phyloP scores from a whole-genome alignment of 179 eudicot genomes.

The Camellia oleifera region DNA sequence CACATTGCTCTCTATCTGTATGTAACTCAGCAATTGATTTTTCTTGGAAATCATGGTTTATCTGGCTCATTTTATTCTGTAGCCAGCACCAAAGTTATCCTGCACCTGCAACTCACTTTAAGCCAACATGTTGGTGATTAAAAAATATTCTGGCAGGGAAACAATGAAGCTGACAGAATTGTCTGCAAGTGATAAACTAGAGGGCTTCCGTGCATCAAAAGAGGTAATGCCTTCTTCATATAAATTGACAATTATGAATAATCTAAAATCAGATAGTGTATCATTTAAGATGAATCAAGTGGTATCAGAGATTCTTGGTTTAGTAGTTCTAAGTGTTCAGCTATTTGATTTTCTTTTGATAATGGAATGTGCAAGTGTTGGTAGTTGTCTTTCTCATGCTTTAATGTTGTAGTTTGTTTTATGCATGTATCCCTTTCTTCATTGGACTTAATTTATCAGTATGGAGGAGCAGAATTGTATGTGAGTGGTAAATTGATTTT shows the following conservation, averaged over 20 bases:
- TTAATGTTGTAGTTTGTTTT: background rate
- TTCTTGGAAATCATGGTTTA: background rate
- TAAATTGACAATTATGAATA: slow-evolving; percentile 4
- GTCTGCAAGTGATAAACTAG: slow-evolving; percentile 92
- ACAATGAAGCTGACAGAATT: slow-evolving; percentile 73
- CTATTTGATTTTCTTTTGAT: background rate
- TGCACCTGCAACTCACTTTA: background rate
- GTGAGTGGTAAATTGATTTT: background rate
- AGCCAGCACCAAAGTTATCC: background rate
- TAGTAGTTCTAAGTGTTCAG: background rate
- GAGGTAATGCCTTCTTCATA: slow-evolving; percentile 50
- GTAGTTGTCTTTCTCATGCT: background rate
- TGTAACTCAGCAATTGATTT: too few relatives aligned
- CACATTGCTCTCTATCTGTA: too few relatives aligned
- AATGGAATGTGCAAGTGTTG: slow-evolving; percentile 3
- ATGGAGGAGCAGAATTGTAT: background rate
- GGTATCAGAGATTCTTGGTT: background rate
- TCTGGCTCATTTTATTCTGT: background rate
- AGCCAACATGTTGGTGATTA: slow-evolving; percentile 4
- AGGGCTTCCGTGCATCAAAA: slow-evolving; percentile 90
- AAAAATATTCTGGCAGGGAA: slow-evolving; percentile 44
- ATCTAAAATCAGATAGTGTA: background rate
- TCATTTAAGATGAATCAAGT: background rate
- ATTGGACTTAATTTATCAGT: background rate
- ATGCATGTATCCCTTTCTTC: background rate